These are phyloP conservation scores for Clonostachys rhizophaga DNA, from an alignment of 2,329 filamentous ascomycete genomes.

Conservation along the genomic window DNA sequence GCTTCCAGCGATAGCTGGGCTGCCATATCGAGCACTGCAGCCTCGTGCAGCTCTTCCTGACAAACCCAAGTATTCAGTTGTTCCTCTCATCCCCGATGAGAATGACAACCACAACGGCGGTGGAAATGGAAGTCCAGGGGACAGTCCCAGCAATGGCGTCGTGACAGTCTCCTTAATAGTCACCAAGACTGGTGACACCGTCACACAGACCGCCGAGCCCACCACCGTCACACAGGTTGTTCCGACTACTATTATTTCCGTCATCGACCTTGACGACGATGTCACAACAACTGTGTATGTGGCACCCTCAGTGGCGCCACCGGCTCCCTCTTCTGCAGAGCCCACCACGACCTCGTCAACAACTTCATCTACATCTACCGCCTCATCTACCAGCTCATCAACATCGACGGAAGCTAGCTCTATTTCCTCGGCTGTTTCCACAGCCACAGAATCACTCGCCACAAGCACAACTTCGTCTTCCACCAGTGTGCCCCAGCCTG, in stretches of 20 bases:
- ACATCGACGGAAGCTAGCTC: neutral
- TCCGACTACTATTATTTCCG: conserved; percentile 19
- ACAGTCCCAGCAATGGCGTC: conserved; percentile 8
- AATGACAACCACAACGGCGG: conserved; percentile 9
- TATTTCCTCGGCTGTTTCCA: conserved; percentile 7
- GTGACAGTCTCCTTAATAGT: conserved; percentile 28
- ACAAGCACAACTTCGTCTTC: conserved; percentile 1
- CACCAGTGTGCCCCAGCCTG: neutral
- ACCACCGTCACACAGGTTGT: conserved; percentile 17
- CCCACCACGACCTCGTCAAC: conserved; percentile 2
- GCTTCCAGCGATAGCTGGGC: conserved; percentile 14
- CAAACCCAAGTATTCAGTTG: conserved; percentile 30
- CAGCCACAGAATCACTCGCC: conserved; percentile 1
- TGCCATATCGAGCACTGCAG: conserved; percentile 16
- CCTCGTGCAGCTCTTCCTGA: conserved; percentile 11
- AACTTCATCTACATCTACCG: conserved; percentile 4
- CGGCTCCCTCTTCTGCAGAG: neutral
- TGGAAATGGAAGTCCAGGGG: conserved; percentile 6
- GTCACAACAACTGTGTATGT: conserved; percentile 19
- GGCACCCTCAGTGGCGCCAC: conserved; percentile 6
- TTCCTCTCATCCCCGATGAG: conserved; percentile 26
- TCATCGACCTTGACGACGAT: conserved; percentile 17
- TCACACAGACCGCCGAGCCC: conserved; percentile 14
- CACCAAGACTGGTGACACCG: conserved; percentile 14
- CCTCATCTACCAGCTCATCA: conserved; percentile 3